Evolutionary conservation across 2,329 filamentous ascomycete species (phyloP).

Genomic region (Orbilia javanica): DNA sequence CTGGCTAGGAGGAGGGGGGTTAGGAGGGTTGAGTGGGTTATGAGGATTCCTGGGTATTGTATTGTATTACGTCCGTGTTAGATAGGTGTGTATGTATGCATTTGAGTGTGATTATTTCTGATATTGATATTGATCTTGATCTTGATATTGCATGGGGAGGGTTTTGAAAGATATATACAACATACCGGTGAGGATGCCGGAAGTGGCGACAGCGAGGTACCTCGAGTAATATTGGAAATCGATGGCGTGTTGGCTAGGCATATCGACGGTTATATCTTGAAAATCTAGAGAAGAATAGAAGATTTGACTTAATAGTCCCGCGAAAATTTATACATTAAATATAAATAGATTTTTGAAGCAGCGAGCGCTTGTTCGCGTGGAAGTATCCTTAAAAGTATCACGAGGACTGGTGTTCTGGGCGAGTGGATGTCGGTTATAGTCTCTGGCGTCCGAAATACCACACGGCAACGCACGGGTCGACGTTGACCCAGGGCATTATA

Average conservation of each 20-base stretch:
- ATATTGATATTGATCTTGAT: no score
- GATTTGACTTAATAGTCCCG: no score
- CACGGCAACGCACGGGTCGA: neutral
- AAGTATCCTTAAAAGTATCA: no score
- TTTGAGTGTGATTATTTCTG: neutral
- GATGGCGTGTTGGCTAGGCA: constrained; percentile 1
- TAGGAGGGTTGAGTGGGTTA: constrained; percentile 31
- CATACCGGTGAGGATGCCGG: constrained; percentile 40
- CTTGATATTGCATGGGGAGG: neutral
- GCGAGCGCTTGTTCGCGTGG: no score
- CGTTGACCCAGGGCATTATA: no score
- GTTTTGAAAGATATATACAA: neutral
- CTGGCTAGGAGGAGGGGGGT: constrained; percentile 38
- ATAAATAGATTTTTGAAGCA: no score
- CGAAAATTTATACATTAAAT: no score
- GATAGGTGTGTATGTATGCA: no score
- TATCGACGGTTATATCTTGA: neutral
- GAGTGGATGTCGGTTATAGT: no score
- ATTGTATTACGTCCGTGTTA: neutral
- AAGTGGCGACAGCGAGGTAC: constrained; percentile 29
- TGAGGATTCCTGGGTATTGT: constrained; percentile 18
- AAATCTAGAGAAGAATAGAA: no score
- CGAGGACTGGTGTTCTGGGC: no score
- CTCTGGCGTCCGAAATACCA: neutral
- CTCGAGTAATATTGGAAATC: constrained; percentile 8